Evolutionary conservation across 1,139 yeast genomes (phyloP).

Genomic region (Debaryomyces sp.): DNA sequence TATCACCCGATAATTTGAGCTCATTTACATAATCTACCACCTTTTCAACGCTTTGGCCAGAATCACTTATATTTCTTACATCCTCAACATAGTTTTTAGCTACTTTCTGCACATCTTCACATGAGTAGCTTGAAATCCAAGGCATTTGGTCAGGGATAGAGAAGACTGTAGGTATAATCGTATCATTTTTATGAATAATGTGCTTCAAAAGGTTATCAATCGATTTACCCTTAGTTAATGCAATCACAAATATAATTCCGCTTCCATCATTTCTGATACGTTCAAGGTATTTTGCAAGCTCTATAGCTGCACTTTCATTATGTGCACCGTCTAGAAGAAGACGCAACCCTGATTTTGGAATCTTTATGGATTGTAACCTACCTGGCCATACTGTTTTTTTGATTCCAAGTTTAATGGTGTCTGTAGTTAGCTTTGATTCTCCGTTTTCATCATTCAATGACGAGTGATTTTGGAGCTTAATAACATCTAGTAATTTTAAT

Average conservation of each 20-base stretch:
- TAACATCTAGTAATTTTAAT: conserved; percentile 51
- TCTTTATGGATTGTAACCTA: conserved; percentile 51
- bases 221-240: conserved; percentile 75
- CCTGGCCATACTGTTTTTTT: conserved; percentile 60
- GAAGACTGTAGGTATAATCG: conserved; percentile 64
- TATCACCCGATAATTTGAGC: conserved; percentile 23
- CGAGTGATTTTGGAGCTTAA: conserved; percentile 19
- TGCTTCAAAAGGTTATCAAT: conserved; percentile 53
- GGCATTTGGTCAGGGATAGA: conserved; percentile 86
- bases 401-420: conserved; percentile 54
- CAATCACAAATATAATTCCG: conserved; percentile 66
- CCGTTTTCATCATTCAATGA: conserved; percentile 12
- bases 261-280: conserved; percentile 18
- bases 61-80: conserved; percentile 16
- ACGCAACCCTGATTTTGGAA: conserved; percentile 24
- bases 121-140: conserved; percentile 66
- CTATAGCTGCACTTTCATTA: conserved; percentile 79
- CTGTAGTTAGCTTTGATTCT: conserved; percentile 24
- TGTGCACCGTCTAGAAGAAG: conserved; percentile 90
- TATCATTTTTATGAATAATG: conserved; percentile 53
- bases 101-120: conserved; percentile 17
- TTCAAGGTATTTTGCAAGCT: conserved; percentile 47
- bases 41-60: conserved; percentile 13
- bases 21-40: conserved; percentile 21
- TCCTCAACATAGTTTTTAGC: conserved; percentile 34